A percentile compares a stretch with the other conserved stretches of the same genome.
phyloP scores from a whole-genome alignment of 2,329 filamentous ascomycete genomes.

The Cladosporium halotolerans region DNA sequence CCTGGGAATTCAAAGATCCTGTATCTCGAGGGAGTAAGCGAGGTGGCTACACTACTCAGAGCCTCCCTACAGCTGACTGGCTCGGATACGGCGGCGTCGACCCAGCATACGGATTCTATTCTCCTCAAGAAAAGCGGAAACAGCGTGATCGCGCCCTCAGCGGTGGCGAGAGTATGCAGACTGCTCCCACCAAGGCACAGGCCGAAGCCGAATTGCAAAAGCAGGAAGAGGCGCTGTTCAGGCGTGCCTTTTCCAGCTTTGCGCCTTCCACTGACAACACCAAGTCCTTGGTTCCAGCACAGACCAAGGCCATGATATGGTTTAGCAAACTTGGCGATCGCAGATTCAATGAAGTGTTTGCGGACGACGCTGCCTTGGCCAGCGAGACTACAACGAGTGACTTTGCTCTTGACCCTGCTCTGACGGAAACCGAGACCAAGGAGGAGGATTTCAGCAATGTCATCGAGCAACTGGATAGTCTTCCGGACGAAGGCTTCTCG shows the following conservation, averaged over 20 bases:
- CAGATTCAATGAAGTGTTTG: constrained; percentile 59
- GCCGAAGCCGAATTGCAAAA: constrained; percentile 46
- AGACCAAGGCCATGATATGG: constrained; percentile 63
- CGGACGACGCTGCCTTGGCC: constrained; percentile 42
- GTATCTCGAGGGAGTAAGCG: constrained; percentile 30
- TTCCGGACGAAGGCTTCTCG: constrained; percentile 14
- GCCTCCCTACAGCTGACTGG: constrained; percentile 62
- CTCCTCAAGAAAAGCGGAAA: constrained; percentile 59
- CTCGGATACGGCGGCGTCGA: constrained; percentile 48
- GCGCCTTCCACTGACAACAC: constrained; percentile 70
- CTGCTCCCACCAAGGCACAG: constrained; percentile 13
- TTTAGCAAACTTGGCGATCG: constrained; percentile 67
- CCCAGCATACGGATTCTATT: constrained; percentile 40
- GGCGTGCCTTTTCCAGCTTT: constrained; percentile 73
- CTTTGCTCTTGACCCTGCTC: constrained; percentile 28
- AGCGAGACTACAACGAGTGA: constrained; percentile 29
- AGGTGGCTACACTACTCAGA: constrained; percentile 60
- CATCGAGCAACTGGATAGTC: constrained; percentile 20
- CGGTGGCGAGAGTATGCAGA: constrained; percentile 48
- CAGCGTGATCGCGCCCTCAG: constrained; percentile 68
- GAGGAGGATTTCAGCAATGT: constrained; percentile 25
- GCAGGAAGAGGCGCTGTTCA: constrained; percentile 64
- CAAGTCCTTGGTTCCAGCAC: constrained; percentile 61
- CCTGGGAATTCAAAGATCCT: constrained; percentile 37
- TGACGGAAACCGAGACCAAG: constrained; percentile 34